Evolutionary conservation across 495 filamentous ascomycete genomes (phyloP).

Genomic region (Gamarada debralockiae): DNA sequence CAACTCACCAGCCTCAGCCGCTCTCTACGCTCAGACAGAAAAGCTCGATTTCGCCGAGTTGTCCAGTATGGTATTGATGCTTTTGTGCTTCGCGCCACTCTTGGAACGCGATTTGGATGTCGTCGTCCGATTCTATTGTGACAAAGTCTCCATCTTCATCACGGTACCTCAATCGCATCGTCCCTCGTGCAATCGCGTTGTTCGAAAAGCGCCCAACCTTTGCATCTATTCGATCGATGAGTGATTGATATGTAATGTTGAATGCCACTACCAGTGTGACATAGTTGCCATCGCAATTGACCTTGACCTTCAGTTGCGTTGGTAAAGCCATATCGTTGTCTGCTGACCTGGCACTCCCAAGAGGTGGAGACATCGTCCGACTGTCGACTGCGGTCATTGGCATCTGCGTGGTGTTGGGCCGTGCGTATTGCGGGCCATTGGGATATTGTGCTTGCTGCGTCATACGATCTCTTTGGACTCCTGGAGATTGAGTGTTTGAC

Average conservation of each 20-base stretch:
- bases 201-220: slow-evolving; percentile 82
- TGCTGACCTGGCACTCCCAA: slow-evolving; percentile 35
- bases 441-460: slow-evolving; percentile 15
- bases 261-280: slow-evolving; percentile 89
- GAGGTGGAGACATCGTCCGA: slow-evolving; percentile 35
- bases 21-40: slow-evolving; percentile 42
- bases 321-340: slow-evolving; percentile 54
- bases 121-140: slow-evolving; percentile 89
- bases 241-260: slow-evolving; percentile 86
- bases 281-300: slow-evolving; percentile 77
- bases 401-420: slow-evolving; percentile 27
- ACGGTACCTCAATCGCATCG: slow-evolving; percentile 78
- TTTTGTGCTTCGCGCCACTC: slow-evolving; percentile 80
- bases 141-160: slow-evolving; percentile 94
- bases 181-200: slow-evolving; percentile 72
- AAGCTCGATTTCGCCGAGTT: slow-evolving; percentile 82
- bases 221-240: slow-evolving; percentile 94
- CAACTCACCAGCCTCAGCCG: too few relatives aligned
- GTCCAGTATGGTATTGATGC: slow-evolving; percentile 55
- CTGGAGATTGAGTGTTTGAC: slow-evolving; percentile 49
- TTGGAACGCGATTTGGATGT: slow-evolving; percentile 89
- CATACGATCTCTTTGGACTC: slow-evolving; percentile 39
- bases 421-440: slow-evolving; percentile 17
- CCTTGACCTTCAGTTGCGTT: slow-evolving; percentile 90
- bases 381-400: slow-evolving; percentile 28